Percentiles rank a stretch among this genome's conserved stretches.
Conservation (phyloP, 345 rosid species). For the Salix viminalis region DNA sequence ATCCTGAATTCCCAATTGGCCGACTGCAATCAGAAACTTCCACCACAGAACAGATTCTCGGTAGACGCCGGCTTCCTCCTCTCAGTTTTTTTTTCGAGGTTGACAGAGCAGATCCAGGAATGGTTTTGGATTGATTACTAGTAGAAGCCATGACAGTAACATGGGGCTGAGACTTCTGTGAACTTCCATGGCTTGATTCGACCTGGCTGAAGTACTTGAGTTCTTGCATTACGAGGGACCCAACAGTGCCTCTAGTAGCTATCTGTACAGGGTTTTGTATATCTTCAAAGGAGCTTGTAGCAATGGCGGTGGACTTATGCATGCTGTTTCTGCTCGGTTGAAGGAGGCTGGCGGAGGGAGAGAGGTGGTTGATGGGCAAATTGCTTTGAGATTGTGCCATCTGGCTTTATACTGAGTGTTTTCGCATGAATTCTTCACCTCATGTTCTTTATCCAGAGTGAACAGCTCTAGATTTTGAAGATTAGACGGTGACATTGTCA, state of each 20-base stretch:
- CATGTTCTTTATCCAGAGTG: constrained; percentile 35
- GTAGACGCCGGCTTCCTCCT: constrained; percentile 41
- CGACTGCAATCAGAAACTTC: constrained; percentile 43
- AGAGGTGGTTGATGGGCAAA: constrained; percentile 23
- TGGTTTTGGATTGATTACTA: constrained; percentile 24
- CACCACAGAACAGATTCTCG: constrained; percentile 54
- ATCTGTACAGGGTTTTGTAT: constrained; percentile 40
- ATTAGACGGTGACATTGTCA: constrained; percentile 26
- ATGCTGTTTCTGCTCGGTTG: constrained; percentile 16
- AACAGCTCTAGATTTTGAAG: constrained; percentile 18
- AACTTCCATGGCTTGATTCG: constrained; percentile 30
- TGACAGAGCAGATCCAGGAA: constrained; percentile 21
- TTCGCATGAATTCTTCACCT: constrained; percentile 41
- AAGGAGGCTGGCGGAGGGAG: constrained; percentile 30
- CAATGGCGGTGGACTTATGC: constrained; percentile 25
- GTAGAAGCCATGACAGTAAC: constrained; percentile 20
- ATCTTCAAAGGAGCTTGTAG: constrained; percentile 12
- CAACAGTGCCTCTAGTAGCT: constrained; percentile 58
- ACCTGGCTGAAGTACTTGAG: constrained; percentile 47
- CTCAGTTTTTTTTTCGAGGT: constrained; percentile 48
- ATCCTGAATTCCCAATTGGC: constrained; percentile 36
- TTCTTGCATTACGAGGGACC: constrained; percentile 53
- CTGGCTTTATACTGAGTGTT: constrained; percentile 17
- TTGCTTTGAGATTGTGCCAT: constrained; percentile 15
- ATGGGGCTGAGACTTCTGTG: constrained; percentile 26